A percentile compares a stretch with the other conserved stretches of the same genome.
These are phyloP conservation scores for Podospora tetraspora DNA, from an alignment of 495 filamentous ascomycete species.

Conservation along the genomic window DNA sequence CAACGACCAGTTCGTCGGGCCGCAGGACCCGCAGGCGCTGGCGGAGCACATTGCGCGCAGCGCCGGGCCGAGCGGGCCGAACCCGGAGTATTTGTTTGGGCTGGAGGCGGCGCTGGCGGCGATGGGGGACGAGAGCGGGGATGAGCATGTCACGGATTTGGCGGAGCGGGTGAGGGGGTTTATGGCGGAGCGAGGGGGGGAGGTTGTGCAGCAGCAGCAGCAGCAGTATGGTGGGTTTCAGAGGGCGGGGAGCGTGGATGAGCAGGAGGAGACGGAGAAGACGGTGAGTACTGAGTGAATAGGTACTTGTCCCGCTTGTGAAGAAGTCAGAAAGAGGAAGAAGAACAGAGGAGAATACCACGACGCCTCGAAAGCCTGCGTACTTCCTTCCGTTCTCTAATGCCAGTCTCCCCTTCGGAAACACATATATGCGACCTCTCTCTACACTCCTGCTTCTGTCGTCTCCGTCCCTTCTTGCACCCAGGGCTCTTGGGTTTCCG, in stretches of 20 bases:
- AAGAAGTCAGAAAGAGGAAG: slow-evolving; percentile 4
- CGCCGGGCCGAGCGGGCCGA: slow-evolving; percentile 80
- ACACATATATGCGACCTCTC: neutral
- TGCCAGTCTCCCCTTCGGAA: neutral
- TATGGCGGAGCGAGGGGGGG: slow-evolving; percentile 20
- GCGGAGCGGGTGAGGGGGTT: slow-evolving; percentile 52
- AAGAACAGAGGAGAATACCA: neutral
- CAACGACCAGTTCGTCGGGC: slow-evolving; percentile 89
- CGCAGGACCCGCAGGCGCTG: slow-evolving; percentile 72
- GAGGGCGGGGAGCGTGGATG: slow-evolving; percentile 48
- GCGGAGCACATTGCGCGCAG: slow-evolving; percentile 78
- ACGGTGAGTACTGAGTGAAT: neutral
- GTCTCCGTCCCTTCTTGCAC: neutral
- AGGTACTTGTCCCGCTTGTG: slow-evolving; percentile 16
- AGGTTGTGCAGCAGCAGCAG: slow-evolving; percentile 14
- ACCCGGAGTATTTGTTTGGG: slow-evolving; percentile 82
- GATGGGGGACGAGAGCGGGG: slow-evolving; percentile 71
- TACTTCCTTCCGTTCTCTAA: neutral
- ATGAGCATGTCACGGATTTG: slow-evolving; percentile 71
- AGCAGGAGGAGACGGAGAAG: slow-evolving; percentile 57
- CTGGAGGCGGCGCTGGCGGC: slow-evolving; percentile 72
- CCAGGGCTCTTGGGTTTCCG: neutral
- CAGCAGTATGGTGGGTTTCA: slow-evolving; percentile 37
- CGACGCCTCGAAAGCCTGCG: neutral
- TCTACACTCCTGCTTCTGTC: too few relatives aligned